Evolutionary conservation across 208 protist species (phyloP).

Genomic region (Acanthamoeba divionensis): DNA sequence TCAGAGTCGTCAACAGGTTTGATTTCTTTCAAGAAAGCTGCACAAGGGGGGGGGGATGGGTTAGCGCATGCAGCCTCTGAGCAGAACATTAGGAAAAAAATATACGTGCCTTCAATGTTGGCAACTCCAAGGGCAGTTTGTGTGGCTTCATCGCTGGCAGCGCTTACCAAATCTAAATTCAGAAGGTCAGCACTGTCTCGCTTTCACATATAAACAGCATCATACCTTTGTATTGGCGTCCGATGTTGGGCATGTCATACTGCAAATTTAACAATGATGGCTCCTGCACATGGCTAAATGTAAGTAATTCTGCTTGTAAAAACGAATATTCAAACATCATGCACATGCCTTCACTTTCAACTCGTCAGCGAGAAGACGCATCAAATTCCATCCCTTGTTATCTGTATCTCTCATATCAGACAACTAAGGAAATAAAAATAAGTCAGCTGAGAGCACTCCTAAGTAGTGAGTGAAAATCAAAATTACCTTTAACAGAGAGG

Average conservation of each 20-base stretch:
- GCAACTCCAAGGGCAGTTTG: background rate
- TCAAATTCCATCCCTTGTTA: background rate
- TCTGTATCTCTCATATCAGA: conserved; percentile 1
- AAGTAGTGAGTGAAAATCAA: background rate
- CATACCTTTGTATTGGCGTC: background rate
- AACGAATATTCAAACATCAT: background rate
- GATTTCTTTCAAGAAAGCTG: background rate
- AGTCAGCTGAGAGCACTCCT: background rate
- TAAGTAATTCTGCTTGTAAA: background rate
- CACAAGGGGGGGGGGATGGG: background rate
- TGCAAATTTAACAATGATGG: background rate
- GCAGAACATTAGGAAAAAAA: background rate
- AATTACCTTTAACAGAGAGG: background rate
- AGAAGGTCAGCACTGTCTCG: background rate
- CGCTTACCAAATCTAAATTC: background rate
- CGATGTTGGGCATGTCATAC: too few relatives aligned
- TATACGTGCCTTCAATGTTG: background rate
- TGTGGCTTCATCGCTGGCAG: background rate
- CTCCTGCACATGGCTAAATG: background rate
- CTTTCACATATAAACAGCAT: background rate
- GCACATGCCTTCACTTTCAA: background rate
- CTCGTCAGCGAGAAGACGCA: background rate
- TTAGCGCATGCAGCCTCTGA: too few relatives aligned
- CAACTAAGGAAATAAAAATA: background rate
- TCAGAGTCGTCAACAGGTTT: background rate